phyloP scores from a whole-genome alignment of 805 yeast species.

The Hanseniaspora thailandica region DNA sequence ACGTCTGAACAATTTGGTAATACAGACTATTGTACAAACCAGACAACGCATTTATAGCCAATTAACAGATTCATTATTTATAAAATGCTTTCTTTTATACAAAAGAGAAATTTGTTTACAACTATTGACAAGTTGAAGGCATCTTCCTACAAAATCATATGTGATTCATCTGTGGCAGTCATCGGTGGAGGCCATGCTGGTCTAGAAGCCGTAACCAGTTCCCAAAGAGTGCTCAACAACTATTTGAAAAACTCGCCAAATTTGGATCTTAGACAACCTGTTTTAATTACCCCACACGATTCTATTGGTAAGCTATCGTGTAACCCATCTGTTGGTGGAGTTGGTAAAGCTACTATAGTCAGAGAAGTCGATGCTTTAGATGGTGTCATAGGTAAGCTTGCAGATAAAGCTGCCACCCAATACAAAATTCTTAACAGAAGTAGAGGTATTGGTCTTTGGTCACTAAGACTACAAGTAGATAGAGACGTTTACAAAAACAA shows the following conservation, averaged over 20 bases:
- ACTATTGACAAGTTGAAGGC: conserved; percentile 1
- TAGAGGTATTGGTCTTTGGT: conserved; percentile 95
- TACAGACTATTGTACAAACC: background rate
- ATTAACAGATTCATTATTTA: too few species aligned
- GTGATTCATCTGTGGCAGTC: conserved; percentile 37
- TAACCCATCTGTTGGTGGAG: conserved; percentile 97
- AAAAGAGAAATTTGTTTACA: background rate
- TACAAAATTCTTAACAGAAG: conserved; percentile 73
- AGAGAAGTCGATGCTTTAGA: conserved; percentile 94
- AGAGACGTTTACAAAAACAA: conserved; percentile 52
- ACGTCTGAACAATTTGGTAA: too few species aligned
- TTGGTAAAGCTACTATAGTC: conserved; percentile 88
- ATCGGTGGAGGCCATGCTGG: conserved; percentile 99
- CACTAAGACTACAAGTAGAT: conserved; percentile 94
- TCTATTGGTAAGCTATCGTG: conserved; percentile 93
- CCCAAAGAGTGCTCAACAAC: conserved; percentile 63
- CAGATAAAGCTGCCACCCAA: conserved; percentile 87
- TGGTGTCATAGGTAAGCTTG: conserved; percentile 77
- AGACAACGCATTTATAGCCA: too few species aligned
- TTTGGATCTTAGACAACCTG: conserved; percentile 34
- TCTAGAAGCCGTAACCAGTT: conserved; percentile 89
- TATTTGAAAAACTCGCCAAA: conserved; percentile 25
- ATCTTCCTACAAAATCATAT: background rate
- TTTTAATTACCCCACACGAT: conserved; percentile 62
- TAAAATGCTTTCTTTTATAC: background rate